Percentiles rank a stretch among this genome's conserved stretches.
These are phyloP conservation scores for Astragalus membranaceus DNA, from an alignment of 306 rosid genomes.

Conservation along the genomic window DNA sequence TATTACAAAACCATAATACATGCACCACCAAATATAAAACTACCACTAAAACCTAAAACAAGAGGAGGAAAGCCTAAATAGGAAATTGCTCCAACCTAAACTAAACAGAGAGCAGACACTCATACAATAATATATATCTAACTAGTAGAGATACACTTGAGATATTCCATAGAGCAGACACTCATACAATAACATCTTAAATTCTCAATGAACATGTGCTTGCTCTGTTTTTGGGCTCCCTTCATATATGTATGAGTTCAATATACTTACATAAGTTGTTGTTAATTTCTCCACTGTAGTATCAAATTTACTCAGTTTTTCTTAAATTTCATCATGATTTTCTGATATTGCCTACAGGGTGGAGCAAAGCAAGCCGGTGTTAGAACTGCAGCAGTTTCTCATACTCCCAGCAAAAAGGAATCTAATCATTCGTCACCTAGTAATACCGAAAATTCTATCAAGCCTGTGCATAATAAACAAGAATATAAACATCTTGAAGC, in stretches of 20 bases:
- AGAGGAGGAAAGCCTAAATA: too few relatives aligned
- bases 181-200: too few relatives aligned
- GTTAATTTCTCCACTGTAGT: not conserved
- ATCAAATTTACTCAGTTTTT: not conserved
- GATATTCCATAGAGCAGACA: too few relatives aligned
- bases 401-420: slow-evolving; percentile 30
- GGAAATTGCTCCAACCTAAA: too few relatives aligned
- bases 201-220: not conserved
- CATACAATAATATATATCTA: too few relatives aligned
- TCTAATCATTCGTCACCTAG: slow-evolving; percentile 30
- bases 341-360: slow-evolving; percentile 41
- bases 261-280: not conserved
- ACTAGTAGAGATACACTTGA: too few relatives aligned
- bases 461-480: slow-evolving; percentile 27
- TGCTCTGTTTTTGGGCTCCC: not conserved
- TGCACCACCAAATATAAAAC: too few relatives aligned
- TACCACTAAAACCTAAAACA: too few relatives aligned
- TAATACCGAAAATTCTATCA: slow-evolving; percentile 21
- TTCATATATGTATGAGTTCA: not conserved
- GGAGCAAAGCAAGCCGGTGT: slow-evolving; percentile 54
- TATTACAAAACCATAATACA: too few relatives aligned
- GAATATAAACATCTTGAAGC: slow-evolving; percentile 34
- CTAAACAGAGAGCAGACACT: too few relatives aligned
- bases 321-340: not conserved
- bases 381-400: slow-evolving; percentile 38